Conservation (phyloP, 768 basidiomycete species). For the Rhodosporidiobolus sp. region DNA sequence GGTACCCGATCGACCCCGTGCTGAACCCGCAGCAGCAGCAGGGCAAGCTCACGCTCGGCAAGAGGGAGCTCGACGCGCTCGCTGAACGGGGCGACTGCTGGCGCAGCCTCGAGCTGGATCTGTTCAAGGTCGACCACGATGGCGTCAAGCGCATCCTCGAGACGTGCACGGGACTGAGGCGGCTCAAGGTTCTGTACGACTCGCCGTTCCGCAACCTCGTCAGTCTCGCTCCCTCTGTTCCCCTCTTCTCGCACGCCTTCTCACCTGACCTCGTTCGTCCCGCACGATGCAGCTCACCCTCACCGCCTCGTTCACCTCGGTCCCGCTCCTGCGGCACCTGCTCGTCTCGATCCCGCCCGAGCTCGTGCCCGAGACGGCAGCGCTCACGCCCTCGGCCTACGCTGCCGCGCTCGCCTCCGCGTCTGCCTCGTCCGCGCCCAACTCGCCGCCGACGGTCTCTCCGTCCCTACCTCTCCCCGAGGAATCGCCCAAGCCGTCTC, state of each 20-base stretch:
- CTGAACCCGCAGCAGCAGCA: conserved; percentile 2
- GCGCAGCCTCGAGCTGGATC: conserved; percentile 22
- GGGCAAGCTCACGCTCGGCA: background rate
- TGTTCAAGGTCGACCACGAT: conserved; percentile 7
- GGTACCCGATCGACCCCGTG: conserved; percentile 12
- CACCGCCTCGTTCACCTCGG: conserved; percentile 6
- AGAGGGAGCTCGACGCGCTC: conserved; percentile 9
- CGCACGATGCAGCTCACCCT: conserved; percentile 28
- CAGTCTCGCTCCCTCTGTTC: background rate
- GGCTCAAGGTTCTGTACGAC: conserved; percentile 27
- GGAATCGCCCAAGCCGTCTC: background rate
- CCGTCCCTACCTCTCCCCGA: background rate
- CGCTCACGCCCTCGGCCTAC: conserved; percentile 16
- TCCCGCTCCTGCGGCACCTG: background rate
- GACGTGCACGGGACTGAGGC: background rate
- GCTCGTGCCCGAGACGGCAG: conserved; percentile 15
- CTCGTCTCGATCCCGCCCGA: conserved; percentile 23
- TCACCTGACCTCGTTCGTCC: background rate
- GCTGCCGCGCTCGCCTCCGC: background rate
- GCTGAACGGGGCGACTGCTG: conserved; percentile 13
- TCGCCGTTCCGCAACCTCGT: conserved; percentile 30
- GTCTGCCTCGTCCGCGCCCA: background rate
- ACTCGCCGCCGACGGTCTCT: too few species aligned
- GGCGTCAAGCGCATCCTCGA: conserved; percentile 27
- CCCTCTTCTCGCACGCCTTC: too few species aligned